Base-by-base conservation (phyloP, 139 green algal species). In the Picochlorum sp. region DNA sequence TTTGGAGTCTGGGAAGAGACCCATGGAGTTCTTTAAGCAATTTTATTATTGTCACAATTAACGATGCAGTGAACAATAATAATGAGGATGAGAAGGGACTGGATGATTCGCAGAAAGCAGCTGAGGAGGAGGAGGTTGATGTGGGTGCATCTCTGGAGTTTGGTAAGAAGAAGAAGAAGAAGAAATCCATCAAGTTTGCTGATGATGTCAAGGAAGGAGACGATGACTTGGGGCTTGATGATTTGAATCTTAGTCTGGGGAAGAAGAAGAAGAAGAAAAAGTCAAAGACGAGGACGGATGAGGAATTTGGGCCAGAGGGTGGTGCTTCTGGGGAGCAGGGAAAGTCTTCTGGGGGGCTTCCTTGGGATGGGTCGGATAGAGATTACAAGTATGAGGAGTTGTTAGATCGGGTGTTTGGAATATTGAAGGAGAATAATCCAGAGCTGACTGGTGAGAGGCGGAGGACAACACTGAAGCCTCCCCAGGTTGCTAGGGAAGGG, bases 351-450 rank as follows among this genome's bases (percentile, higher is more conserved):
- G 61, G 60, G 24, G 71, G 69, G 2, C 67, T 78, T 24, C 82
- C 92, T 0, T 98, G 94, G 94, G 91, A 95, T 32, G 89, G 88
- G 13, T 82, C 74, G 6, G 90, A 97, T 70, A 71, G 94, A 3
- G 94, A 98, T 56, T 98, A 98, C 81, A 85, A 76, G 3, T 98
- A 99, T 69, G 90, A 97, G 7, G 94, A 99, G 85, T 79, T 97
- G 60, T 75, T 95, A 38, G 92, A 90, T 49, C 89, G 93, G 41
- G 94, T 98, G 70, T 98, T 97, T 77, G 84, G 84, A 72, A 98
- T 96, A 58, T 73, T 98, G 56, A 73, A 84, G 44, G 89, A 92
- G 73, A 88, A 94, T 69, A 99, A 99, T 78, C 94, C 94, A 18
- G 92, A 97, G 82, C 87, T 99, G 45, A 95, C 92, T 28, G 92